Evolutionary conservation across 1,139 yeast genomes (phyloP).

Genomic region (Geotrichum aggregatum): DNA sequence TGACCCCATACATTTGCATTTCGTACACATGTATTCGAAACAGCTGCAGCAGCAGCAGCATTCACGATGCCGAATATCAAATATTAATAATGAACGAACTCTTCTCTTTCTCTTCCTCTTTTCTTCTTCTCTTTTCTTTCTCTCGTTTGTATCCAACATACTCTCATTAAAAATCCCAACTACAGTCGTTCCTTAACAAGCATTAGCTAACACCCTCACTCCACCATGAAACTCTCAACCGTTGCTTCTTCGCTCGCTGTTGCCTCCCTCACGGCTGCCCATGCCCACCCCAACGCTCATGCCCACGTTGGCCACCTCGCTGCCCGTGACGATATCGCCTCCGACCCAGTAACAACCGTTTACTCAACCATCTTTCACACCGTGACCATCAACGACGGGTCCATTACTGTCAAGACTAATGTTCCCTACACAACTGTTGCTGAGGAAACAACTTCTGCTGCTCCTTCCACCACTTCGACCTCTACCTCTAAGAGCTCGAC

Average conservation of each 20-base stretch:
- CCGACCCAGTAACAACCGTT: constrained; percentile 2
- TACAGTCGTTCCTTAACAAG: background rate
- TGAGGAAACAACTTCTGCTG: background rate
- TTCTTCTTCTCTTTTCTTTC: no score
- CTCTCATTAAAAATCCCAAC: no score
- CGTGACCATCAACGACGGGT: constrained; percentile 8
- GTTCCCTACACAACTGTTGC: constrained; percentile 2
- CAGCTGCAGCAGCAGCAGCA: no score
- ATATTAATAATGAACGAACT: no score
- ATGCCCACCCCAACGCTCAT: background rate
- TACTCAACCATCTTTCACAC: constrained; percentile 14
- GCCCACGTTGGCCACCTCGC: background rate
- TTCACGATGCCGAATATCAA: no score
- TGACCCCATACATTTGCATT: no score
- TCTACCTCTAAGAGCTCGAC: constrained; percentile 1
- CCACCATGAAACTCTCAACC: constrained; percentile 1
- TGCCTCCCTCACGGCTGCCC: background rate
- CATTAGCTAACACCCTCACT: no score
- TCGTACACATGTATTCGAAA: no score
- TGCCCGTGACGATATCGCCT: no score
- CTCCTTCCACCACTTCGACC: background rate
- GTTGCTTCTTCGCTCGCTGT: constrained; percentile 4
- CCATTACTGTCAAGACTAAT: background rate
- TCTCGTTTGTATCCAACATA: no score
- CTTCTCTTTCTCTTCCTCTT: no score